A percentile compares a stretch with the other conserved stretches of the same genome.
Conservation (phyloP, 345 rosid species). For the Corchorus olitorius region DNA sequence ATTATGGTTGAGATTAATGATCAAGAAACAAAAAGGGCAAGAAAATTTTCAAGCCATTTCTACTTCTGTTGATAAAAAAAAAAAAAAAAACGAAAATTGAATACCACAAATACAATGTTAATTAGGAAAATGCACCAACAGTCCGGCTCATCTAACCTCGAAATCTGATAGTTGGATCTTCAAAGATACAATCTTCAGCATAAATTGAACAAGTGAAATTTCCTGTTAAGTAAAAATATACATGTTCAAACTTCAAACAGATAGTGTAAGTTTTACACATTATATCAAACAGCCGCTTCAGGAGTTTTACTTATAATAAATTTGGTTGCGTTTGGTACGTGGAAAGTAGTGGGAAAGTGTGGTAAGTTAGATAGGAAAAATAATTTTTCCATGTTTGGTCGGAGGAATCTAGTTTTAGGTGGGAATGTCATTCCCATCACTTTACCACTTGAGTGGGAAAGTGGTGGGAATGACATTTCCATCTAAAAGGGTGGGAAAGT, state of each 20-base stretch:
- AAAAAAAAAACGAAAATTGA: too few species aligned
- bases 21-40: not conserved
- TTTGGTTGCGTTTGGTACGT: too few species aligned
- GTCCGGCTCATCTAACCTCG: conserved; percentile 47
- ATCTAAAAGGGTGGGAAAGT: too few species aligned
- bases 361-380: too few species aligned
- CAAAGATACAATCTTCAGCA: conserved; percentile 75
- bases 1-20: not conserved
- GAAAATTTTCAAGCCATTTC: not conserved
- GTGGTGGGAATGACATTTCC: too few species aligned
- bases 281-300: conserved; percentile 1
- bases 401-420: too few species aligned
- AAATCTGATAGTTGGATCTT: conserved; percentile 89
- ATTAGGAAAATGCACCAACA: not conserved
- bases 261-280: not conserved
- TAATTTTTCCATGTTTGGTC: too few species aligned
- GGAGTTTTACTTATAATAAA: too few species aligned
- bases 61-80: not conserved
- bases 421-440: too few species aligned
- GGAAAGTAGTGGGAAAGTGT: too few species aligned
- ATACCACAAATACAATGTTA: not conserved
- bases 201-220: conserved; percentile 63
- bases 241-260: not conserved
- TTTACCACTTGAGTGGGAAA: too few species aligned
- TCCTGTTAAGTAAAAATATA: conserved; percentile 40